phyloP scores from a whole-genome alignment of 768 basidiomycete genomes.

The Boletus tylopilopsis region DNA sequence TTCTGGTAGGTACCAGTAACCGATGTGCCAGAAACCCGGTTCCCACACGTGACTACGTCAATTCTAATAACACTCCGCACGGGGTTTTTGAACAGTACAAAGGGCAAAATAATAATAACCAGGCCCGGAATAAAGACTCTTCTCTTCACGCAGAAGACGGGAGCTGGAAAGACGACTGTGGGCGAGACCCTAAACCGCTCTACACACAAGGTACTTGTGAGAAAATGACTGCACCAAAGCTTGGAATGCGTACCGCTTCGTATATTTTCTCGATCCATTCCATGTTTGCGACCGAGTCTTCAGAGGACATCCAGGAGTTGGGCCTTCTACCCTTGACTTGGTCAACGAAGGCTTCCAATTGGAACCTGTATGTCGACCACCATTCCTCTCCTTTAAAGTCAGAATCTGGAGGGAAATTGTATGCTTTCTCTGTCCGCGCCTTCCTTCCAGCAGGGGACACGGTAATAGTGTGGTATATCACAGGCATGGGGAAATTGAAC shows the following conservation, averaged over 20 bases:
- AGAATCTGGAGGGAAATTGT: slow-evolving; percentile 34
- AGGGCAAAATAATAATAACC: not conserved
- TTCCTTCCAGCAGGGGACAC: slow-evolving; percentile 35
- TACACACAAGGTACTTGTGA: slow-evolving; percentile 9
- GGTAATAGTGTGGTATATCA: slow-evolving; percentile 46
- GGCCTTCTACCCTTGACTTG: slow-evolving; percentile 49
- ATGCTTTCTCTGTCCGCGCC: slow-evolving; percentile 40
- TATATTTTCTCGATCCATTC: slow-evolving; percentile 58
- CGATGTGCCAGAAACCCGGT: too few species aligned
- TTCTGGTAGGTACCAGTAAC: not conserved
- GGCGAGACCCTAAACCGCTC: slow-evolving; percentile 34
- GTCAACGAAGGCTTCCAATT: slow-evolving; percentile 64
- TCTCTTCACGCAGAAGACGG: slow-evolving; percentile 2
- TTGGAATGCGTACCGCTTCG: slow-evolving; percentile 35
- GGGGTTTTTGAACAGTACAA: too few species aligned
- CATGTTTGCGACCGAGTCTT: slow-evolving; percentile 57
- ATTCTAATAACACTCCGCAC: not conserved
- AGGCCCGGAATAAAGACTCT: not conserved
- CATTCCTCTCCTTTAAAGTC: slow-evolving; percentile 45
- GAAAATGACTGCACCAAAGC: not conserved
- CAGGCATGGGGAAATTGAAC: slow-evolving; percentile 42
- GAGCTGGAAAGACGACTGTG: slow-evolving; percentile 29
- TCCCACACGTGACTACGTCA: slow-evolving; percentile 4
- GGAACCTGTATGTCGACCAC: slow-evolving; percentile 55
- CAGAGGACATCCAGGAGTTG: slow-evolving; percentile 49